These are phyloP conservation scores for Celoporthe dispersa DNA, from an alignment of 2,329 filamentous ascomycete genomes.

Conservation along the genomic window DNA sequence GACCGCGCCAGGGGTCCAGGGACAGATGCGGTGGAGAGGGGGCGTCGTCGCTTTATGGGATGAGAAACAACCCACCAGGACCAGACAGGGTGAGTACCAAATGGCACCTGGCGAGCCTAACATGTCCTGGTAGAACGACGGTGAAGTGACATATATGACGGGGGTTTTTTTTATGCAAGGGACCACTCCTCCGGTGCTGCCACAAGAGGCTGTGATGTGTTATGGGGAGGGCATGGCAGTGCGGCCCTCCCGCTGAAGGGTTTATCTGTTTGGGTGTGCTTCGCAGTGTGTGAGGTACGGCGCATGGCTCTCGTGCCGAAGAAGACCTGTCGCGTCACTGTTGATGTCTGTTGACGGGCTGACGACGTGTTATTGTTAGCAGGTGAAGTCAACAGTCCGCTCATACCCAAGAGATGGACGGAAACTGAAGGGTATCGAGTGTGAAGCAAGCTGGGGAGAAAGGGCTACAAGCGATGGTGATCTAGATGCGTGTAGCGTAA, in stretches of 20 bases:
- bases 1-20: constrained; percentile 5
- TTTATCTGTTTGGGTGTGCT: constrained; percentile 11
- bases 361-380: no score
- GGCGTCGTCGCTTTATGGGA: not conserved
- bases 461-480: not conserved
- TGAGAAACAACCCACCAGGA: not conserved
- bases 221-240: not conserved
- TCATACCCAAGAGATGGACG: not conserved
- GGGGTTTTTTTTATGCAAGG: not conserved
- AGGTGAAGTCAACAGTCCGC: not conserved
- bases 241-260: not conserved
- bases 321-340: not conserved
- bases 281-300: constrained; percentile 15
- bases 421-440: not conserved
- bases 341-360: no score
- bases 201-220: constrained; percentile 7
- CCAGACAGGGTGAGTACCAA: constrained; percentile 5
- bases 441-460: no score
- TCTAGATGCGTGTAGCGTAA: not conserved
- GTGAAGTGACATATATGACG: not conserved
- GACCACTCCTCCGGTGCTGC: constrained; percentile 3
- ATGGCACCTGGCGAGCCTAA: constrained; percentile 11
- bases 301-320: constrained; percentile 10
- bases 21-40: constrained; percentile 2
- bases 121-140: constrained; percentile 8